phyloP scores from a whole-genome alignment of 1,284 basidiomycete species.

The Puccinia novopanici region DNA sequence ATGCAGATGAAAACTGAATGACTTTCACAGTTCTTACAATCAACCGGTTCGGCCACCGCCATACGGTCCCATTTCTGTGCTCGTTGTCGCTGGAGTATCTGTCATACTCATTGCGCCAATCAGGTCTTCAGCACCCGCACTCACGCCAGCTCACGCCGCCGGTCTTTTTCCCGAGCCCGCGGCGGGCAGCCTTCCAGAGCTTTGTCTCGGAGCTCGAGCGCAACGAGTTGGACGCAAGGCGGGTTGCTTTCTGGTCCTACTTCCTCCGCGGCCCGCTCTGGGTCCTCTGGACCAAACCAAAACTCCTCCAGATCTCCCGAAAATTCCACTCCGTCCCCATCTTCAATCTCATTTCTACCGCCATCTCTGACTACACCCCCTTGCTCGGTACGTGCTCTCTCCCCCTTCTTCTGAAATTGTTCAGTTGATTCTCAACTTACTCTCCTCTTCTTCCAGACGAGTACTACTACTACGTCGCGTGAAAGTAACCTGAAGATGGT shows the following conservation, averaged over 20 bases:
- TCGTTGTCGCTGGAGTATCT: conserved; percentile 58
- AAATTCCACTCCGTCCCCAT: conserved; percentile 69
- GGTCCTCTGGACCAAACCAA: conserved; percentile 81
- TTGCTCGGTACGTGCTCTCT: conserved; percentile 75
- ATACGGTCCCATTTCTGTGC: conserved; percentile 56
- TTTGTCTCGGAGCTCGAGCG: conserved; percentile 58
- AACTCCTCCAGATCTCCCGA: conserved; percentile 68
- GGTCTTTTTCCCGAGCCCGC: conserved; percentile 5
- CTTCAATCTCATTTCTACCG: conserved; percentile 72
- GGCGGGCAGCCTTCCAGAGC: background rate
- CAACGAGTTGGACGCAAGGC: conserved; percentile 75
- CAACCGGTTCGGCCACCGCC: conserved; percentile 56
- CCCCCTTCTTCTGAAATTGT: background rate
- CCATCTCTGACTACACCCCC: conserved; percentile 86
- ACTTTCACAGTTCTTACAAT: conserved; percentile 54
- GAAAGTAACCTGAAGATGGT: background rate
- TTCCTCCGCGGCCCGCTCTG: conserved; percentile 84
- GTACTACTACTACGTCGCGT: conserved; percentile 36
- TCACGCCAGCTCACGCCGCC: background rate
- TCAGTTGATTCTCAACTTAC: background rate
- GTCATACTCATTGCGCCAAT: conserved; percentile 53
- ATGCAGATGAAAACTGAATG: background rate
- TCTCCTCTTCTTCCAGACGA: conserved; percentile 13
- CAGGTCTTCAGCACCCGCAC: background rate
- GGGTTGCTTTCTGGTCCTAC: conserved; percentile 80